Percentiles rank a stretch among this genome's conserved stretches.
phyloP scores from a whole-genome alignment of 2,329 filamentous ascomycete genomes.

The Aspergillus novofumigatus region DNA sequence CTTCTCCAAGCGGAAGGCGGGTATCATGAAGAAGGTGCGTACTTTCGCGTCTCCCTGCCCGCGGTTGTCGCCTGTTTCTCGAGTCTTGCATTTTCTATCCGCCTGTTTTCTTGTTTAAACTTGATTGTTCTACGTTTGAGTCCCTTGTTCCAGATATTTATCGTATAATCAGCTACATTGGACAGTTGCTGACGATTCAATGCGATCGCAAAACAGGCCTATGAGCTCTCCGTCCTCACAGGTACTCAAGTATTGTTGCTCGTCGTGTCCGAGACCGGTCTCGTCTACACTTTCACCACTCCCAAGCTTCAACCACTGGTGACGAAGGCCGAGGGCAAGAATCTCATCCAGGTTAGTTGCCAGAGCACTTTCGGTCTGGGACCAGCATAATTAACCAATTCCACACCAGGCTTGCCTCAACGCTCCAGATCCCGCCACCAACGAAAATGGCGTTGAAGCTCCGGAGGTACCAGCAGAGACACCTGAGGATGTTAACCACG shows the following conservation, averaged over 20 bases:
- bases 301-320: constrained; percentile 97
- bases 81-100: neutral
- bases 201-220: constrained; percentile 60
- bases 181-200: constrained; percentile 12
- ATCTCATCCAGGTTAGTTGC: constrained; percentile 84
- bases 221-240: constrained; percentile 94
- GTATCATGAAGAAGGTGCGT: constrained; percentile 99
- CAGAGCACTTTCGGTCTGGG: neutral
- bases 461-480: constrained; percentile 72
- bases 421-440: constrained; percentile 82
- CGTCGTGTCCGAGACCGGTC: constrained; percentile 93
- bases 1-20: constrained; percentile 98
- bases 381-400: constrained; percentile 14
- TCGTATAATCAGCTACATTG: neutral
- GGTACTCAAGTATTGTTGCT: constrained; percentile 95
- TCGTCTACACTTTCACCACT: constrained; percentile 97
- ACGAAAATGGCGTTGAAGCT: constrained; percentile 76
- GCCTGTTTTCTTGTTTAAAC: neutral
- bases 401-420: constrained; percentile 84
- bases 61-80: constrained; percentile 5
- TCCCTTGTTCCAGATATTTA: neutral
- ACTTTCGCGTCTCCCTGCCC: constrained; percentile 16
- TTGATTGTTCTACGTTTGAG: neutral
- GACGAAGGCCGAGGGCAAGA: constrained; percentile 98
- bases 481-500: constrained; percentile 79